Base-by-base conservation (phyloP, 176 grass and related monocot species). In the Elymus sibiricus region DNA sequence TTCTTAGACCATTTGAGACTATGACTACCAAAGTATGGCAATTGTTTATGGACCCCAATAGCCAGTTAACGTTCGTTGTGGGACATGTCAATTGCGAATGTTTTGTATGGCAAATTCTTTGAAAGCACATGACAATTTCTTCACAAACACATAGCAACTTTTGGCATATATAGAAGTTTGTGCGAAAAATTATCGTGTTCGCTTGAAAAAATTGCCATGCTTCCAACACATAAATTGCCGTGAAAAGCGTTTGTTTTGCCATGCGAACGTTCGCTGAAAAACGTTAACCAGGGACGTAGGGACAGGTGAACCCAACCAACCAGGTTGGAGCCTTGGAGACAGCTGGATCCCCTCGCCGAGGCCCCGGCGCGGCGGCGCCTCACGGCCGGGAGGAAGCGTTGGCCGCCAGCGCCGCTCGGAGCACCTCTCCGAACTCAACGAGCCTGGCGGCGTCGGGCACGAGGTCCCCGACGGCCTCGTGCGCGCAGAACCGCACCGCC, bases 381-480 rank as follows among this genome's bases (percentile, higher is more conserved):
- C 25, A 75, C 40, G 72, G 15, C 25, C 72, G 26, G 72, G 43
- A 51, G 43, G 72, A 75, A 75, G 43, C 72, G 26, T 75, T 51
- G 72, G 72, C 43, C 72, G 43, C 72, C 43, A 75, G 43, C 27
- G 43, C 72, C 72, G 15, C 72, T 25, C 43, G 72, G 43, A 75
- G 72, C 43, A 31, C 79, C 70, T 87, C 72, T 5, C 21, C 66
- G 38, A 86, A 83, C 79, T 89, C 83, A 62, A 79, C 84, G 26
- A 89, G 39, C 67, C 51, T 86, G 12, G 27, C 64, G 42, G 69
- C 25, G 22, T 79, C 79, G 21, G 87, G 90, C 64, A 87, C 40
- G 51, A 84, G 1, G 12, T 55, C 65, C 28, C 58, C 63, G 60
- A 86, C 29, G 56, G 71, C 69, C 27, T 70, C 80, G 43, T 77